Percentiles rank a stretch among this genome's conserved stretches.
Evolutionary conservation across 2,329 filamentous ascomycete genomes (phyloP).

Genomic region (Pseudohalonectria lignicola): DNA sequence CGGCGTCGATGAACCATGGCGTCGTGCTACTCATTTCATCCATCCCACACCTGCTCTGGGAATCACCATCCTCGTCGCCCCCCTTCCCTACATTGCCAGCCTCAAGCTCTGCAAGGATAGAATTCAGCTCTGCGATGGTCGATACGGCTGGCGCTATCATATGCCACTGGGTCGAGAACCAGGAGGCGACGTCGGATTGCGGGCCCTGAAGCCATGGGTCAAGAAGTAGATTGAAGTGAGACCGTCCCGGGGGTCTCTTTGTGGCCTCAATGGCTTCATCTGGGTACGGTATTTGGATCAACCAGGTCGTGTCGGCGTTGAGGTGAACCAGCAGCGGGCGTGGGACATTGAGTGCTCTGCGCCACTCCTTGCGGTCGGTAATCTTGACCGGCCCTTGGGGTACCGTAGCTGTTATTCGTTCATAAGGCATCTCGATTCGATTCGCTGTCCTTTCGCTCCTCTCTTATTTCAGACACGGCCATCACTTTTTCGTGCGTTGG

Average conservation of each 20-base stretch:
- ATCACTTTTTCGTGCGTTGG: not conserved
- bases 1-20: slow-evolving; percentile 39
- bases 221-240: slow-evolving; percentile 53
- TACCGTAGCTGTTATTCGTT: not conserved
- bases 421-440: not conserved
- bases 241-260: slow-evolving; percentile 28
- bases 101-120: slow-evolving; percentile 37
- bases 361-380: slow-evolving; percentile 8
- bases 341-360: slow-evolving; percentile 6
- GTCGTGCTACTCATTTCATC: too few relatives aligned
- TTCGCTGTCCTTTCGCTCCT: too few relatives aligned
- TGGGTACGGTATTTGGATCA: slow-evolving; percentile 52
- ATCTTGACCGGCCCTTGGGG: not conserved
- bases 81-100: not conserved
- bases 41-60: too few relatives aligned
- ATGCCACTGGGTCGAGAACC: slow-evolving; percentile 58
- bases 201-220: slow-evolving; percentile 55
- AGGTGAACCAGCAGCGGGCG: slow-evolving; percentile 47
- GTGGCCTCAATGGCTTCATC: too few relatives aligned
- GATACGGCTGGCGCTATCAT: slow-evolving; percentile 39
- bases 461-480: not conserved
- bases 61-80: not conserved
- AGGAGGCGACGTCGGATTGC: slow-evolving; percentile 51
- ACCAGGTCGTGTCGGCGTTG: slow-evolving; percentile 57
- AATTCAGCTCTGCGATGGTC: slow-evolving; percentile 43